These are phyloP conservation scores for Grigorovia transvaalensis DNA, from an alignment of 805 yeast genomes.

Conservation along the genomic window DNA sequence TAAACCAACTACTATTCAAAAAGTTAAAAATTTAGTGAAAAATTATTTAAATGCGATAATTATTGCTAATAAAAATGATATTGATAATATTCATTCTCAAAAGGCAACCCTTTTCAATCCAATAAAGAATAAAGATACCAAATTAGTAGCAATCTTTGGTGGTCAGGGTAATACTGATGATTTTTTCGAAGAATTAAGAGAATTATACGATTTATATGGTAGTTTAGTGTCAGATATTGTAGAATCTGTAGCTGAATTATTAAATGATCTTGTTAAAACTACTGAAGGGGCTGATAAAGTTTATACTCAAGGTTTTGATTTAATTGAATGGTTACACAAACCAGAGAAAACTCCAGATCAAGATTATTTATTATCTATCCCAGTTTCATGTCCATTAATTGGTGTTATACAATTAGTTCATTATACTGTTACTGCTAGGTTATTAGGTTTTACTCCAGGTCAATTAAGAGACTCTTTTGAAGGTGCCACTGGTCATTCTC, in stretches of 20 bases:
- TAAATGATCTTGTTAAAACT: slow-evolving; percentile 56
- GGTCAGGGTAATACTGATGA: slow-evolving; percentile 99
- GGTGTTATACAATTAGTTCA: slow-evolving; percentile 93
- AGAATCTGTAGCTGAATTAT: slow-evolving; percentile 53
- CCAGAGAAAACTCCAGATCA: slow-evolving; percentile 83
- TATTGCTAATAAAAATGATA: slow-evolving; percentile 35
- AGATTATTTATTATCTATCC: slow-evolving; percentile 81
- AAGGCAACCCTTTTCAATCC: slow-evolving; percentile 57
- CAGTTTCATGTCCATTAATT: slow-evolving; percentile 94
- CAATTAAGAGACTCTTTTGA: slow-evolving; percentile 57
- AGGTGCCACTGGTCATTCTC: slow-evolving; percentile 85
- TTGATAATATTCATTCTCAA: slow-evolving; percentile 31
- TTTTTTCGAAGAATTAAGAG: slow-evolving; percentile 92
- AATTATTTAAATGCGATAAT: slow-evolving; percentile 61
- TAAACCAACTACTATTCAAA: slow-evolving; percentile 54
- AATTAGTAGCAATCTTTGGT: slow-evolving; percentile 81
- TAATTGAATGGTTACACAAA: slow-evolving; percentile 75
- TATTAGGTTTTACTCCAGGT: slow-evolving; percentile 83
- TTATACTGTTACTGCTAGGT: slow-evolving; percentile 76
- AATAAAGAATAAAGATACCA: slow-evolving; percentile 45
- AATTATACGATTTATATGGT: slow-evolving; percentile 65
- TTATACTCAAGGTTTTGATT: slow-evolving; percentile 87
- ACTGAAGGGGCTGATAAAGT: slow-evolving; percentile 75
- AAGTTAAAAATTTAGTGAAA: slow-evolving; percentile 65
- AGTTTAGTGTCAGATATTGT: slow-evolving; percentile 67